Evolutionary conservation across 306 rosid genomes (phyloP).

Genomic region (Glycyrrhiza uralensis): DNA sequence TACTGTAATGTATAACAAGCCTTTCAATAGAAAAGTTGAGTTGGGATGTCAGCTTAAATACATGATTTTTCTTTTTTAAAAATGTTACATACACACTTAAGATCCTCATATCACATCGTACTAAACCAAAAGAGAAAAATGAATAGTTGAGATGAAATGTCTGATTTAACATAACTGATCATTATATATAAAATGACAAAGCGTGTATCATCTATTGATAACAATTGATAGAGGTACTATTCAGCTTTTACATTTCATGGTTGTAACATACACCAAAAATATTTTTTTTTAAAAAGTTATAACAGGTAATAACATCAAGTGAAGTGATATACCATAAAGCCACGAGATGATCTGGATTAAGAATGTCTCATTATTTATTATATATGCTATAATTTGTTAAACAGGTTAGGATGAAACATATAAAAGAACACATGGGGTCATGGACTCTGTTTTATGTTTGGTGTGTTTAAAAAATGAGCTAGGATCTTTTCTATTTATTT

Average conservation of each 20-base stretch:
- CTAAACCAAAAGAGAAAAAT: background rate
- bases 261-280: too few relatives aligned
- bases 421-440: too few relatives aligned
- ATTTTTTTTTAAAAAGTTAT: too few relatives aligned
- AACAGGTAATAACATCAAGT: too few relatives aligned
- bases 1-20: constrained; percentile 12
- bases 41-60: constrained; percentile 16
- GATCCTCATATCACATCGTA: background rate
- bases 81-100: background rate
- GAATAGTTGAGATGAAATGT: background rate
- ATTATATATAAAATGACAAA: background rate
- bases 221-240: background rate
- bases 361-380: too few relatives aligned
- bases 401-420: too few relatives aligned
- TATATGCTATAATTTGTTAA: too few relatives aligned
- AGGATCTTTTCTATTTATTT: too few relatives aligned
- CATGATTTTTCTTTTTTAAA: background rate
- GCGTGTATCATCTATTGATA: background rate
- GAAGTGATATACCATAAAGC: too few relatives aligned
- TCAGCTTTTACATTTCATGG: background rate
- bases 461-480: too few relatives aligned
- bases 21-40: background rate
- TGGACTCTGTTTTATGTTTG: too few relatives aligned
- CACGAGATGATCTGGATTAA: too few relatives aligned
- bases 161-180: background rate